These are phyloP conservation scores for Aurifilum marmelostoma DNA, from an alignment of 2,329 filamentous ascomycete species.

Conservation along the genomic window DNA sequence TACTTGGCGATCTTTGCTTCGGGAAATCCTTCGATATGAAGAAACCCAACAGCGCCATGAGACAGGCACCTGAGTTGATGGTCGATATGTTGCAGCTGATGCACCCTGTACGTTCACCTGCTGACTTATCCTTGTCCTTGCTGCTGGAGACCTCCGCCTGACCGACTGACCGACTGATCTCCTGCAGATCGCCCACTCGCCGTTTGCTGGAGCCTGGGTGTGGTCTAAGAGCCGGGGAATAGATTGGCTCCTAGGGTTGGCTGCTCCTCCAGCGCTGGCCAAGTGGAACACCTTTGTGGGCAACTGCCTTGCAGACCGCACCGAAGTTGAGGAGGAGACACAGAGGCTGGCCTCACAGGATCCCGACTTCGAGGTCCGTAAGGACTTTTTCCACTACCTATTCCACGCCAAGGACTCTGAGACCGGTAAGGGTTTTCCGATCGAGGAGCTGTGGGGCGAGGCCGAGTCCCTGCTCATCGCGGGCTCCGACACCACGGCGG, in stretches of 20 bases:
- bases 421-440: conserved; percentile 30
- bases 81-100: conserved; percentile 30
- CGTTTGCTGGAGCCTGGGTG: conserved; percentile 32
- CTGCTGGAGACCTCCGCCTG: not conserved
- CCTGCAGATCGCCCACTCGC: conserved; percentile 32
- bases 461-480: conserved; percentile 30
- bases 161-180: not conserved
- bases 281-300: conserved; percentile 33
- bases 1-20: conserved; percentile 31
- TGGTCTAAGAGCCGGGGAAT: conserved; percentile 35
- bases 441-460: conserved; percentile 22
- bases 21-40: conserved; percentile 31
- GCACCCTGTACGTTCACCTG: conserved; percentile 23
- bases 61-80: conserved; percentile 22
- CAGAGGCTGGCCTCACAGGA: conserved; percentile 14
- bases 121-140: not conserved
- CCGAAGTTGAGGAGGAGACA: conserved; percentile 25
- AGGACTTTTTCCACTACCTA: conserved; percentile 36
- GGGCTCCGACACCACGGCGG: conserved; percentile 29
- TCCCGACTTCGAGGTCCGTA: conserved; percentile 27
- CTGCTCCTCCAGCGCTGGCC: conserved; percentile 31
- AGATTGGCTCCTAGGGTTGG: conserved; percentile 31
- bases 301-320: conserved; percentile 31
- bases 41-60: conserved; percentile 26
- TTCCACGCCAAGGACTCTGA: conserved; percentile 33